Percentiles rank a stretch among this genome's conserved stretches.
phyloP scores from a whole-genome alignment of 176 grass and related monocot species.

The Bolboschoenus planiculmis region DNA sequence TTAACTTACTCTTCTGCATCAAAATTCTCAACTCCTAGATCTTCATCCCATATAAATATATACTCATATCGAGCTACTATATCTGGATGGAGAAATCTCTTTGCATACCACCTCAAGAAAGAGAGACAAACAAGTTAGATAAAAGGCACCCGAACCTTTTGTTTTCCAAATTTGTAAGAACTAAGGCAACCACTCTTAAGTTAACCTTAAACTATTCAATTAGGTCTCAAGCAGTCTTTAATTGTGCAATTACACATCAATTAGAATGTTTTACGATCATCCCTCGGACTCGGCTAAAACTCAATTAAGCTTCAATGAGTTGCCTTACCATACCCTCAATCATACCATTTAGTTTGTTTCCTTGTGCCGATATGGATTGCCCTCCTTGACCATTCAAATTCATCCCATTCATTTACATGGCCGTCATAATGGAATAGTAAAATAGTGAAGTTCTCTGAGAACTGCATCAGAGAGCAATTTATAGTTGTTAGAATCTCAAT shows the following conservation, averaged over 20 bases:
- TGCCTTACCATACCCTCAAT: not conserved
- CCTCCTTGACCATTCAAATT: constrained; percentile 41
- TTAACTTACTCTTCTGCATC: constrained; percentile 39
- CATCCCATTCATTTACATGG: constrained; percentile 37
- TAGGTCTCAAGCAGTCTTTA: not conserved
- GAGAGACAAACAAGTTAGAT: not conserved
- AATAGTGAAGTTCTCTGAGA: constrained; percentile 45
- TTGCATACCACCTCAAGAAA: constrained; percentile 42
- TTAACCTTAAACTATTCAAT: not conserved
- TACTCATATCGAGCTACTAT: constrained; percentile 42
- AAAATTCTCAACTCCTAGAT: constrained; percentile 32
- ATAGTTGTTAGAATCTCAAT: not conserved
- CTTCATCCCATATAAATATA: constrained; percentile 32
- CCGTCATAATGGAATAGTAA: constrained; percentile 51
- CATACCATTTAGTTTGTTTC: constrained; percentile 45
- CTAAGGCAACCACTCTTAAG: not conserved
- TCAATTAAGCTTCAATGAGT: not conserved
- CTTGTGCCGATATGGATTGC: constrained; percentile 33
- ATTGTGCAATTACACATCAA: not conserved
- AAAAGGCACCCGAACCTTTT: not conserved
- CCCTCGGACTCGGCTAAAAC: not conserved
- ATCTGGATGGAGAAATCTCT: constrained; percentile 51
- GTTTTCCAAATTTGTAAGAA: not conserved
- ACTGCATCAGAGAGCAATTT: constrained; percentile 29
- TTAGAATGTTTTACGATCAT: not conserved